A percentile compares a stretch with the other conserved stretches of the same genome.
Conservation (phyloP, 805 yeast species). For the Ogataea thermomethanolica region DNA sequence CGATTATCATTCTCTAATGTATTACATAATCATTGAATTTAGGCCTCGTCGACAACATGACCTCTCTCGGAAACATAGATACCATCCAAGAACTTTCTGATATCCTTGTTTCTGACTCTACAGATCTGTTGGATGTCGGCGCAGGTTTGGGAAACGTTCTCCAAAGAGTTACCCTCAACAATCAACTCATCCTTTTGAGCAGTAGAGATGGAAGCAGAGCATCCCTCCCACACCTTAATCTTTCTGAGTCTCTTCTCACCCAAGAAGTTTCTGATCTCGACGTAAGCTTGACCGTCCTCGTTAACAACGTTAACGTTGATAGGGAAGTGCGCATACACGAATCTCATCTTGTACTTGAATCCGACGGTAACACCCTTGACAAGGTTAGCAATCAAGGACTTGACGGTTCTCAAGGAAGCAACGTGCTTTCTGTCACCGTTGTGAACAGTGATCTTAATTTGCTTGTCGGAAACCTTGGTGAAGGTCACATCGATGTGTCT, state of each 20-base stretch:
- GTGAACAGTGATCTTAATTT: constrained; percentile 88
- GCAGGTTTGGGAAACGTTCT: constrained; percentile 96
- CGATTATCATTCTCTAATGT: constrained; percentile 1
- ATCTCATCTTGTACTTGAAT: constrained; percentile 99
- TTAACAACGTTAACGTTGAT: constrained; percentile 93
- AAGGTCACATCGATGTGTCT: constrained; percentile 95
- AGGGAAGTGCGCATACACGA: constrained; percentile 99
- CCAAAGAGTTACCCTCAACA: constrained; percentile 92
- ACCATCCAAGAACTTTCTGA: constrained; percentile 99
- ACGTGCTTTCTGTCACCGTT: constrained; percentile 99
- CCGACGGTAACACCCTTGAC: constrained; percentile 99
- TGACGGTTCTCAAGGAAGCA: constrained; percentile 98
- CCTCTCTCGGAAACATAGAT: constrained; percentile 98
- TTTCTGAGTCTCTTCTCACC: constrained; percentile 98
- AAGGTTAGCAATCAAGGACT: constrained; percentile 90
- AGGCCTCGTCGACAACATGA: constrained; percentile 56
- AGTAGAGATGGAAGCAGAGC: constrained; percentile 74
- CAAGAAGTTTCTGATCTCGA: constrained; percentile 98
- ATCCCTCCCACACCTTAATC: constrained; percentile 86
- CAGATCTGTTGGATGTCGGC: constrained; percentile 98
- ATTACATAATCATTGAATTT: constrained; percentile 4
- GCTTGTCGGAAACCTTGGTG: constrained; percentile 66
- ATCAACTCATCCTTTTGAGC: constrained; percentile 92
- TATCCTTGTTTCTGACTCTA: constrained; percentile 99
- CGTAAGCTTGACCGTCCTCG: constrained; percentile 65